These are phyloP conservation scores for Termitomyces sp. DNA, from an alignment of 768 basidiomycete species.

Conservation along the genomic window DNA sequence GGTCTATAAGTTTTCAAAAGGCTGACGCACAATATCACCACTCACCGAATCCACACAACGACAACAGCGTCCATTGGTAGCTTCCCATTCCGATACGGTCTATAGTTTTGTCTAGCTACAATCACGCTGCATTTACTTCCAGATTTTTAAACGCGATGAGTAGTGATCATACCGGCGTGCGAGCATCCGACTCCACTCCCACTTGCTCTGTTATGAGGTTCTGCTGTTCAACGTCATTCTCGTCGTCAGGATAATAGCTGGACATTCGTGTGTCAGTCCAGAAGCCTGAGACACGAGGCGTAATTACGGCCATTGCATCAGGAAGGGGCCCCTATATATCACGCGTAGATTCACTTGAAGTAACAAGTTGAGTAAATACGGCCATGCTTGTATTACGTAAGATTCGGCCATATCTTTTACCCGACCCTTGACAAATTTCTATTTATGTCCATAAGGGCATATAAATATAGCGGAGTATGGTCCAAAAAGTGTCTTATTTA, in stretches of 20 bases:
- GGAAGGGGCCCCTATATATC: constrained; percentile 18
- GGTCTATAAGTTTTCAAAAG: not conserved
- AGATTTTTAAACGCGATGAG: not conserved
- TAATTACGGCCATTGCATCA: constrained; percentile 39
- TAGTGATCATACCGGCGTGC: constrained; percentile 41
- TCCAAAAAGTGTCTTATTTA: too few species aligned
- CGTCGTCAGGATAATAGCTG: constrained; percentile 38
- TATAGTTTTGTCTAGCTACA: constrained; percentile 75
- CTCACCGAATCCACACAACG: constrained; percentile 87
- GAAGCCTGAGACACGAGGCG: constrained; percentile 46
- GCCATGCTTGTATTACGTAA: not conserved
- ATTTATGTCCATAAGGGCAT: too few species aligned
- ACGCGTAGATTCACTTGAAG: too few species aligned
- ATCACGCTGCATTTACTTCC: not conserved
- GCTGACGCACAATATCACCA: constrained; percentile 5
- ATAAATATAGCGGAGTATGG: too few species aligned
- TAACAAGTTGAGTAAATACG: too few species aligned
- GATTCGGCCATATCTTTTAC: too few species aligned
- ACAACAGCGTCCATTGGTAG: constrained; percentile 81
- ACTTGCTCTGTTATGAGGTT: constrained; percentile 26
- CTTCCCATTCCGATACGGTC: constrained; percentile 91
- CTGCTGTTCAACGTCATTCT: constrained; percentile 30
- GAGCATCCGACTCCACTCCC: constrained; percentile 31
- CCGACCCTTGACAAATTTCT: too few species aligned
- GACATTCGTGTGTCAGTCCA: constrained; percentile 39